A percentile compares a stretch with the other conserved stretches of the same genome.
These are phyloP conservation scores for Ambispora gerdemannii DNA, from an alignment of 192 early-diverging fungal species.

Conservation along the genomic window DNA sequence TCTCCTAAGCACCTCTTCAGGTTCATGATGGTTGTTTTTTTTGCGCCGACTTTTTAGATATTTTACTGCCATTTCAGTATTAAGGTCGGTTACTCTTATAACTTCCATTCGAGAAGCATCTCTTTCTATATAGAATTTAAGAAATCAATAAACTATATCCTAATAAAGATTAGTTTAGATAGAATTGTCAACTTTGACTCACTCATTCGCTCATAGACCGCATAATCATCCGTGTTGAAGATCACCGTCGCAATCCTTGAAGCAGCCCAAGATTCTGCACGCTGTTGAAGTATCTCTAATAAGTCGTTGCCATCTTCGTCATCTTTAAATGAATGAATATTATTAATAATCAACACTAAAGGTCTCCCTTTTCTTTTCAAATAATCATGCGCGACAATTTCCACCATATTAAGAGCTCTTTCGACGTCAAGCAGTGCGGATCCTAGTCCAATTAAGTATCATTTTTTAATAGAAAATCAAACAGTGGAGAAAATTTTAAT, in stretches of 20 bases:
- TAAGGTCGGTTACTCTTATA: constrained; percentile 7
- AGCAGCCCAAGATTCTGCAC: constrained; percentile 31
- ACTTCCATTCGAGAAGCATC: constrained; percentile 29
- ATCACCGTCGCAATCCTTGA: constrained; percentile 7
- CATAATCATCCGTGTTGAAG: constrained; percentile 31
- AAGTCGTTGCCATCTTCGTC: constrained; percentile 26
- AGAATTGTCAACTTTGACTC: no score
- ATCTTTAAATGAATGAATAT: constrained; percentile 30
- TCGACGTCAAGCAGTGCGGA: constrained; percentile 28
- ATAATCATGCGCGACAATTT: constrained; percentile 23
- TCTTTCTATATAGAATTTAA: constrained; percentile 5
- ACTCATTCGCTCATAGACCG: constrained; percentile 27
- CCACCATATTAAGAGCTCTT: constrained; percentile 27
- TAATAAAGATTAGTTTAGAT: background rate
- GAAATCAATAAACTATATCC: background rate
- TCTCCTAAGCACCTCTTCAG: constrained; percentile 7
- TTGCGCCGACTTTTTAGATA: constrained; percentile 4
- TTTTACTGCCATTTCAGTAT: background rate
- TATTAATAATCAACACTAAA: constrained; percentile 25
- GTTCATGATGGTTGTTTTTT: background rate
- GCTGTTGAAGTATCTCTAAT: constrained; percentile 24
- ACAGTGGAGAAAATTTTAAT: background rate
- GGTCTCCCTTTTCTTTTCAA: background rate
- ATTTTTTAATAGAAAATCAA: background rate
- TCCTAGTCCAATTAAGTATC: background rate